Evolutionary conservation across 2,329 filamentous ascomycete species (phyloP).

Genomic region (Aspergillus tanneri): DNA sequence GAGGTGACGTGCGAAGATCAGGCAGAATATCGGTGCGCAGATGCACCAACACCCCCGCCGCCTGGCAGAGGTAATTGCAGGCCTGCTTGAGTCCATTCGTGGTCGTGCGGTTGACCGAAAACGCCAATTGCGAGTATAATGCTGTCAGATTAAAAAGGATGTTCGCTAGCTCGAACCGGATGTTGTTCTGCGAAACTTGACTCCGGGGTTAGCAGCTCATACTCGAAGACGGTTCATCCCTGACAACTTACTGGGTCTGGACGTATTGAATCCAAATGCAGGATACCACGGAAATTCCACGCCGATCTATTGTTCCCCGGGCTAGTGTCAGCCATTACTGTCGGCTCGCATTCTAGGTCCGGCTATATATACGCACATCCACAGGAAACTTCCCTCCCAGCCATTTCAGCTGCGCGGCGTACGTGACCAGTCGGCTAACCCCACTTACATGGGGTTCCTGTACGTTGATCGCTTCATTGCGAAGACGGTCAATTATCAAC

Average conservation of each 20-base stretch:
- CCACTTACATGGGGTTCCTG: constrained; percentile 85
- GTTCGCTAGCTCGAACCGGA: constrained; percentile 84
- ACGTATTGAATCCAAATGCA: constrained; percentile 83
- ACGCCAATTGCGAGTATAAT: constrained; percentile 88
- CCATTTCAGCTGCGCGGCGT: constrained; percentile 91
- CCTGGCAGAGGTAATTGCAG: constrained; percentile 83
- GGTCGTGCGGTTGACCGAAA: constrained; percentile 72
- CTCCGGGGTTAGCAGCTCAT: background rate
- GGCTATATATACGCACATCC: constrained; percentile 60
- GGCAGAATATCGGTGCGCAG: constrained; percentile 75
- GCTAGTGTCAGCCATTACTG: constrained; percentile 1
- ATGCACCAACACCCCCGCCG: constrained; percentile 79
- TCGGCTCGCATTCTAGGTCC: background rate
- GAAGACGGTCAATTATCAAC: constrained; percentile 77
- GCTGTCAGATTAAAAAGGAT: constrained; percentile 90
- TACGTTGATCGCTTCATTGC: constrained; percentile 82
- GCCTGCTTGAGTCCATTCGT: constrained; percentile 83
- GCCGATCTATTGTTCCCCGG: constrained; percentile 63
- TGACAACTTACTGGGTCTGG: constrained; percentile 56
- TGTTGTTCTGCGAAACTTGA: constrained; percentile 61
- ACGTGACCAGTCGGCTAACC: constrained; percentile 81
- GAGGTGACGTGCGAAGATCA: constrained; percentile 77
- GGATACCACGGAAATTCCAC: constrained; percentile 97
- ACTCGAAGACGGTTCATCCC: background rate
- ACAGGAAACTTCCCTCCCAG: constrained; percentile 94